Base-by-base conservation (phyloP, 345 rosid genomes). In the Clausena lansium region DNA sequence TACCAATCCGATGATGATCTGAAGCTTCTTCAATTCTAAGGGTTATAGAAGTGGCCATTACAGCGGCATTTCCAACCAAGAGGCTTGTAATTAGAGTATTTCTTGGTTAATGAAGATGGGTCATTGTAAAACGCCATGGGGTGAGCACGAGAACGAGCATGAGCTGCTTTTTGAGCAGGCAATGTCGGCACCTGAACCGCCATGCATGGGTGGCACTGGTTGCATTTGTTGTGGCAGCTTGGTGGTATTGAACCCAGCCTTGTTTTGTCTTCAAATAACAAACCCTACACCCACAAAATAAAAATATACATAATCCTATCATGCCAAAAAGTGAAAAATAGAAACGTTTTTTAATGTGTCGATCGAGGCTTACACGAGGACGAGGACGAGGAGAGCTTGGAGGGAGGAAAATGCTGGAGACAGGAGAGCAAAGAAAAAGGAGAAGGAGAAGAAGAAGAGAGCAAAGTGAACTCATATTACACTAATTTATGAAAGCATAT, bases 51-150 rank as follows among this genome's bases (percentile, higher is more conserved):
- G 68, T 88, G 92, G 67, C 87, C 88, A 71, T 80, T 81, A 76
- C 99, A 95, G 58, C 84, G 84, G 73, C 99, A 95, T 81, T 93
- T 93, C 99, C 99, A 95, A 0, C 94, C 97, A 20, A 95, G 88
- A 13, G 99, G 98, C 87, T 93, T 95, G 86, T 95, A 95, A 73
- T 93, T 93, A 45, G 98, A 87, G 87, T 89, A 92, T 84, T 89
- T 84, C 55, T 88, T 88, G 30, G 85, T 83, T 13, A 78, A 81
- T 50, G 76, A 80, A 45, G 82, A 83, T 8, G 83, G 87, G 74
- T 83, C 83, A 52, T 30, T 63, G 10, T 78, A 76, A 54, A 75
- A 76, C 84, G 75, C 85, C 70, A 19, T 52, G 25, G 78, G 67
- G 69, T 80, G 82, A 63, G 47, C 47, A 0, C 45, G 45, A 39